Evolutionary conservation across 2,329 filamentous ascomycete species (phyloP), one percentile per base, ranked within the genome.

Genomic region (Pyrenophora tritici-repentis): DNA sequence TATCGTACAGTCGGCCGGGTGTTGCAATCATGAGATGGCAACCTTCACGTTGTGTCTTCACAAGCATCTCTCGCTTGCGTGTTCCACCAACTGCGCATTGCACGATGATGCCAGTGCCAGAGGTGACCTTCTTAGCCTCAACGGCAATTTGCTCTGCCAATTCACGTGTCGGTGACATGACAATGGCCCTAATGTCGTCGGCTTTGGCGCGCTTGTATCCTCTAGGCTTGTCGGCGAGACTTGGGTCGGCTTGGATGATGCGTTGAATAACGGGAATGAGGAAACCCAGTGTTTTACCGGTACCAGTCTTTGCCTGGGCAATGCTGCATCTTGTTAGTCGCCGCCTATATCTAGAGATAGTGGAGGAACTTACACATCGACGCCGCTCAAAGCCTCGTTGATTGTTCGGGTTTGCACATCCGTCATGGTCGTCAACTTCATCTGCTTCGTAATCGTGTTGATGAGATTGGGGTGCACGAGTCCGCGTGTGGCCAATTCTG

Each of bases 221-320:
- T 69, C 67, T 62, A 50, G 62, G 59, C 53, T 70, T 78, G 32
- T 77, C 71, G 44, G 82, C 84, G 29, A 95, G 81, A 0, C 77
- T 73, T 1, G 86, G 84, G 58, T 90, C 84, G 53, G 80, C 76
- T 16, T 76, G 73, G 54, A 96, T 78, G 67, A 96, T 89, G 53
- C 86, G 86, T 72, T 97, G 90, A 44, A 97, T 77, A 6, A 91
- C 79, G 42, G 94, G 94, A 6, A 97, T 76, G 18, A 99, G 81
- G 79, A 97, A 99, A 31, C 90, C 94, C 50, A 97, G 78, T 0
- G 94, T 99, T 78, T 99, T 99, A 71, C 94, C 94, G 3, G 94
- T 97, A 71, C 94, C 94, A 7, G 94, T 99, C 77, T 90, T 96
- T 53, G 94, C 94, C 78, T 97, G 94, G 39, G 93, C 94, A 61